phyloP scores from a whole-genome alignment of 768 basidiomycete genomes.

The Russula earlei region DNA sequence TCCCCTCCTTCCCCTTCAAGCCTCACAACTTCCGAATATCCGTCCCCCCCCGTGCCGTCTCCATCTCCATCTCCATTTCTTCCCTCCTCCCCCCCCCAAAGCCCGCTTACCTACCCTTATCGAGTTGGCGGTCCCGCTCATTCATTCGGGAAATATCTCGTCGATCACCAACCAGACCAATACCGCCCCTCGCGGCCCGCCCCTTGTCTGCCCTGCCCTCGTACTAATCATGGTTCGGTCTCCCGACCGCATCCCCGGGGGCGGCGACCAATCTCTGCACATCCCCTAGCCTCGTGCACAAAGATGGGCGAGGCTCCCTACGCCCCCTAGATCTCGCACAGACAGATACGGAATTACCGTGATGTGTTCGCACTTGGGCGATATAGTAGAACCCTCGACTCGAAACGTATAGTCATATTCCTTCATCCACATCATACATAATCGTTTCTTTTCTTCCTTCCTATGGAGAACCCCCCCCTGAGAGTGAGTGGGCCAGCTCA shows the following conservation, averaged over 20 bases:
- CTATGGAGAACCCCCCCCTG: not conserved
- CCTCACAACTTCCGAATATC: not conserved
- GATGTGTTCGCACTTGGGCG: no score
- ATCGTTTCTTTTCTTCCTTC: no score
- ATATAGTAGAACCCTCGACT: not conserved
- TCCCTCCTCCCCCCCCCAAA: not conserved
- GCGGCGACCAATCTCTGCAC: not conserved
- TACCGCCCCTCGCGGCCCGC: slow-evolving; percentile 8
- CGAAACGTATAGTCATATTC: not conserved
- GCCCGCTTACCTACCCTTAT: not conserved
- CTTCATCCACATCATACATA: not conserved
- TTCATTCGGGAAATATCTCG: not conserved
- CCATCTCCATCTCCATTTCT: not conserved
- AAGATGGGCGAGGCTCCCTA: not conserved
- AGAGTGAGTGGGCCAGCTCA: not conserved
- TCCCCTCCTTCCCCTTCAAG: not conserved
- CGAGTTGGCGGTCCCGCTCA: not conserved
- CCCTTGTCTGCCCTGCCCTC: not conserved
- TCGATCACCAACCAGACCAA: not conserved
- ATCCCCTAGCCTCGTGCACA: not conserved
- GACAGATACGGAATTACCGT: slow-evolving; percentile 4
- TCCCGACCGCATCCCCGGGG: slow-evolving; percentile 8
- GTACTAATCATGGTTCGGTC: not conserved
- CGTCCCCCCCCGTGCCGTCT: not conserved
- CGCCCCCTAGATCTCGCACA: slow-evolving; percentile 6